Percentiles rank a stretch among this genome's conserved stretches.
Evolutionary conservation across 2,329 filamentous ascomycete genomes (phyloP).

Genomic region (Penicillium paneum): DNA sequence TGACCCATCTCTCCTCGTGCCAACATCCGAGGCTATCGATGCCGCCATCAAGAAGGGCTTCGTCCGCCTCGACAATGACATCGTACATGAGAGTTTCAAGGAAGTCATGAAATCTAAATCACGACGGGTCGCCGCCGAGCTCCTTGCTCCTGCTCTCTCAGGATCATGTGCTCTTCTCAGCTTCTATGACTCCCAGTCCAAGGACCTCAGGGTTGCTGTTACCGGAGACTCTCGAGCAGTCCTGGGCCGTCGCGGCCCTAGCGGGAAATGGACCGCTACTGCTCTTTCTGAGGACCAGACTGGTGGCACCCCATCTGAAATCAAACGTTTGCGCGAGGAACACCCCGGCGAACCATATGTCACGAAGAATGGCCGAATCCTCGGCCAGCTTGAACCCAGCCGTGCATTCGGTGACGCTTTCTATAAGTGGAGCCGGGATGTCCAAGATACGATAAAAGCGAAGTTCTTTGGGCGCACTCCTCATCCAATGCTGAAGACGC

Average conservation of each 20-base stretch:
- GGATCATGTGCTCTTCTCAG: slow-evolving; percentile 96
- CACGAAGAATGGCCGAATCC: slow-evolving; percentile 80
- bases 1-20: slow-evolving; percentile 57
- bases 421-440: slow-evolving; percentile 92
- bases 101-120: slow-evolving; percentile 87
- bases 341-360: slow-evolving; percentile 89
- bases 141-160: slow-evolving; percentile 87
- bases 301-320: slow-evolving; percentile 81
- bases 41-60: slow-evolving; percentile 91
- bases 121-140: slow-evolving; percentile 84
- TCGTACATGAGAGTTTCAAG: slow-evolving; percentile 86
- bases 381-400: slow-evolving; percentile 87
- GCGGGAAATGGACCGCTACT: slow-evolving; percentile 89
- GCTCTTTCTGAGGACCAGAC: slow-evolving; percentile 92
- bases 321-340: slow-evolving; percentile 73
- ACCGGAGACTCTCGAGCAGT: slow-evolving; percentile 96
- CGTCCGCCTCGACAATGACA: slow-evolving; percentile 83
- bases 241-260: slow-evolving; percentile 71
- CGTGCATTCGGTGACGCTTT: slow-evolving; percentile 93
- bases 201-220: slow-evolving; percentile 87
- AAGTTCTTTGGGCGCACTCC: slow-evolving; percentile 85
- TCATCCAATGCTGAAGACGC: slow-evolving; percentile 75
- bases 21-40: slow-evolving; percentile 77
- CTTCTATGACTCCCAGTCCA: slow-evolving; percentile 87
- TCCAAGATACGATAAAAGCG: slow-evolving; percentile 74